Percentiles rank a stretch among this genome's conserved stretches.
These are phyloP conservation scores for Nigrograna mackinnonii DNA, from an alignment of 2,329 filamentous ascomycete genomes.

Conservation along the genomic window DNA sequence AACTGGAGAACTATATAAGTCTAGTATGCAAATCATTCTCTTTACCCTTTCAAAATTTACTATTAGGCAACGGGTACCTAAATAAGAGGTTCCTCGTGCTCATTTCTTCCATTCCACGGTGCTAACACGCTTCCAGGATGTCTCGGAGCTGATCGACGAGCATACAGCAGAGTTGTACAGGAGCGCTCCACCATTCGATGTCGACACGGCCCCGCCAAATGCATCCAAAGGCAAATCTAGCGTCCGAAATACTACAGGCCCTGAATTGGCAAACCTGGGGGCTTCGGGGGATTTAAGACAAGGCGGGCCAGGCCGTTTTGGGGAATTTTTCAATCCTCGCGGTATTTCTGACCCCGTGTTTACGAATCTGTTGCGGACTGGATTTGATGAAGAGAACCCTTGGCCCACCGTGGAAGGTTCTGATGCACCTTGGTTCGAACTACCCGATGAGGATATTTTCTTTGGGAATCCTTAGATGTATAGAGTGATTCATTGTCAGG, in stretches of 20 bases:
- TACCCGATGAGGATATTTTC: no score
- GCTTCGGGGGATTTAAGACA: neutral
- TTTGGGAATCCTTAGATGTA: no score
- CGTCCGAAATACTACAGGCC: neutral
- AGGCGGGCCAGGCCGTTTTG: neutral
- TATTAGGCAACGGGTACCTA: neutral
- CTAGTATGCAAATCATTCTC: neutral
- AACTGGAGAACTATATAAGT: constrained; percentile 4
- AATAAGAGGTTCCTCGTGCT: neutral
- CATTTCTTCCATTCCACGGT: neutral
- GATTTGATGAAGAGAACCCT: neutral
- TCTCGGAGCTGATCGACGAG: neutral
- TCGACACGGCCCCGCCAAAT: no score
- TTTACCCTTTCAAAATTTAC: neutral
- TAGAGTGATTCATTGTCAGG: no score
- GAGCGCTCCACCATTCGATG: no score
- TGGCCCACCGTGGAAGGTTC: no score
- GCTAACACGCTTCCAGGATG: neutral
- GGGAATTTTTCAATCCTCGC: neutral
- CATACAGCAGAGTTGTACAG: neutral
- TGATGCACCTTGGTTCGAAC: no score
- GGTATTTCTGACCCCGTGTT: neutral
- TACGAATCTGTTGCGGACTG: neutral
- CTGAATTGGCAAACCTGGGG: neutral
- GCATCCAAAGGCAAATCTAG: neutral